These are phyloP conservation scores for Paraurostyla sp. DNA, from an alignment of 73 alveolate genomes.

Conservation along the genomic window DNA sequence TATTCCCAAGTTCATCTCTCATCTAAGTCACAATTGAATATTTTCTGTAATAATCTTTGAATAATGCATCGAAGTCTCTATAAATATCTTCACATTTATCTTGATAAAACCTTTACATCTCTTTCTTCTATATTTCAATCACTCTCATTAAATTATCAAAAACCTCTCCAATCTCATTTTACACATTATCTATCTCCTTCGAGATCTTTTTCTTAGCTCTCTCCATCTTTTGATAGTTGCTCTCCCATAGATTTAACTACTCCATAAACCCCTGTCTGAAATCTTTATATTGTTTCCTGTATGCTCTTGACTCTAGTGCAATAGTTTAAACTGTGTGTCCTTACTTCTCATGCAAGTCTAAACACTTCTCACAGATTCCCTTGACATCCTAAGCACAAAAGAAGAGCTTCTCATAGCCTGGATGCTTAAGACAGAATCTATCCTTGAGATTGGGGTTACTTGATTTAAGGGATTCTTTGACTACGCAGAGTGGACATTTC, in stretches of 20 bases:
- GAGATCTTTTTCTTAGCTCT: slow-evolving; percentile 30
- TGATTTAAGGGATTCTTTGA: slow-evolving; percentile 32
- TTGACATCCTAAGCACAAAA: slow-evolving; percentile 66
- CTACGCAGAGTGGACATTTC: slow-evolving; percentile 44
- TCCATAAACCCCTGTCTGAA: slow-evolving; percentile 32
- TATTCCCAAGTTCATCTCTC: slow-evolving; percentile 21
- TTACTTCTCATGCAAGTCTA: slow-evolving; percentile 41
- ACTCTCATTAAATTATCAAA: slow-evolving; percentile 34
- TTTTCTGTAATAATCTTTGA: slow-evolving; percentile 38
- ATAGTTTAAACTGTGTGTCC: slow-evolving; percentile 66
- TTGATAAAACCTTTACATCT: slow-evolving; percentile 34
- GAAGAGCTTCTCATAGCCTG: slow-evolving; percentile 76
- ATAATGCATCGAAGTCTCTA: slow-evolving; percentile 15
- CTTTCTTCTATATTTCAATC: slow-evolving; percentile 28
- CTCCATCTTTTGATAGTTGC: slow-evolving; percentile 13
- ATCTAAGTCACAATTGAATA: slow-evolving; percentile 32
- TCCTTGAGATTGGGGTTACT: slow-evolving; percentile 56
- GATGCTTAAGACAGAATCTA: slow-evolving; percentile 72
- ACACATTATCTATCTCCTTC: slow-evolving; percentile 45
- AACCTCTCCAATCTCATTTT: slow-evolving; percentile 40
- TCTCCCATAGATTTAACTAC: slow-evolving; percentile 34
- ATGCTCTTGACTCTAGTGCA: slow-evolving; percentile 59
- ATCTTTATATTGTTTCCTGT: slow-evolving; percentile 6
- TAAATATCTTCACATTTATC: slow-evolving; percentile 27
- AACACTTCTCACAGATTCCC: slow-evolving; percentile 76